phyloP scores from a whole-genome alignment of 805 yeast species.

The Monosporozyma aerobia region DNA sequence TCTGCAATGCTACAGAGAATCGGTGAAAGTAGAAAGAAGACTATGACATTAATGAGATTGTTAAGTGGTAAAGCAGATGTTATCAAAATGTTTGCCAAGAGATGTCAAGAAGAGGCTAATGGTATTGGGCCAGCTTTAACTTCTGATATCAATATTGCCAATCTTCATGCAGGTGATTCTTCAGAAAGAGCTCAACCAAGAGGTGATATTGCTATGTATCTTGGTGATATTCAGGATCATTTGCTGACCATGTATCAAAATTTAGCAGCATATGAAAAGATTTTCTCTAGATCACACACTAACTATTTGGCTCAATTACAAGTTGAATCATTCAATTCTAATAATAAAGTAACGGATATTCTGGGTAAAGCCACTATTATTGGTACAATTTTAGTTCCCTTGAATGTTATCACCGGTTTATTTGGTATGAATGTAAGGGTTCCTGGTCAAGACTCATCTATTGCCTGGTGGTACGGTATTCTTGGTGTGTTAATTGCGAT shows the following conservation, averaged over 20 bases:
- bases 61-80: constrained; percentile 94
- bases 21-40: constrained; percentile 83
- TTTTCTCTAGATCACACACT: constrained; percentile 82
- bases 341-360: constrained; percentile 77
- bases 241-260: constrained; percentile 93
- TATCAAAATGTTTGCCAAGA: constrained; percentile 88
- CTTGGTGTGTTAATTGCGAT: constrained; percentile 41
- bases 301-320: constrained; percentile 90
- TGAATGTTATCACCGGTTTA: constrained; percentile 81
- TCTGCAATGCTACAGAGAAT: constrained; percentile 69
- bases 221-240: constrained; percentile 97
- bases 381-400: constrained; percentile 85
- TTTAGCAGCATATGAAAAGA: constrained; percentile 81
- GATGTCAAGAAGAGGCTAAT: constrained; percentile 66
- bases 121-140: constrained; percentile 36
- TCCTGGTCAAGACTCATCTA: constrained; percentile 52
- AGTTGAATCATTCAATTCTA: constrained; percentile 82
- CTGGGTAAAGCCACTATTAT: constrained; percentile 80
- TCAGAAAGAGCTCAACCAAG: constrained; percentile 40
- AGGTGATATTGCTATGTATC: constrained; percentile 81
- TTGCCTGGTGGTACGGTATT: constrained; percentile 65
- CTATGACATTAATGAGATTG: constrained; percentile 85
- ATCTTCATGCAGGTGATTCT: constrained; percentile 17
- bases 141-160: constrained; percentile 33
- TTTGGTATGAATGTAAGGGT: constrained; percentile 93